Base-by-base conservation (phyloP, 2,329 filamentous ascomycete genomes). In the Diaporthe australafricana region DNA sequence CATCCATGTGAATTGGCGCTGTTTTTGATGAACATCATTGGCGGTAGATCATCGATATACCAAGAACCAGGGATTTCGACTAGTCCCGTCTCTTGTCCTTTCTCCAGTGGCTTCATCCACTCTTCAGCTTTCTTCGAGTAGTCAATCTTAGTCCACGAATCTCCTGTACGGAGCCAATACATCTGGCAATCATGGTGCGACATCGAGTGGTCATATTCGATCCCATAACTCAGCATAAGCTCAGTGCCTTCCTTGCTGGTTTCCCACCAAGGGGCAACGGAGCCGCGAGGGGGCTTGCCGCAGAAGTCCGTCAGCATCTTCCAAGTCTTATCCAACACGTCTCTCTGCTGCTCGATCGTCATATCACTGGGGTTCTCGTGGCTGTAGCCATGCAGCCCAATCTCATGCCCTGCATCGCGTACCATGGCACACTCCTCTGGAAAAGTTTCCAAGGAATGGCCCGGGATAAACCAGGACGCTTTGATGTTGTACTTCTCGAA, bases 231-330 rank as follows among this genome's bases (percentile, higher is more conserved):
- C 20, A 92, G 84, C 76, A 93, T 82, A 20, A 93, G 80, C 74
- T 93, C 88, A 0, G 89, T 88, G 5, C 91, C 91, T 77, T 94
- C 92, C 74, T 89, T 87, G 72, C 88, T 91, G 0, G 89, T 90
- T 78, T 94, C 92, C 92, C 92, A 94, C 84, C 83, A 95, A 0
- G 93, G 93, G 0, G 92, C 92, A 0, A 94, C 92, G 48, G 87
- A 91, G 1, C 93, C 93, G 0, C 91, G 84, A 0, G 93, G 93
- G 0, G 90, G 91, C 81, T 93, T 94, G 7, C 93, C 91, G 50
- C 87, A 88, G 77, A 95, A 92, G 0, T 92, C 89, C 0, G 90
- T 93, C 42, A 94, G 86, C 80, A 94, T 86, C 27, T 87, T 87
- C 78, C 91, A 94, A 22, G 92, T 94, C 81, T 93, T 93, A 77